phyloP scores from a whole-genome alignment of 1,284 basidiomycete genomes.

The Dichomitus squalens region DNA sequence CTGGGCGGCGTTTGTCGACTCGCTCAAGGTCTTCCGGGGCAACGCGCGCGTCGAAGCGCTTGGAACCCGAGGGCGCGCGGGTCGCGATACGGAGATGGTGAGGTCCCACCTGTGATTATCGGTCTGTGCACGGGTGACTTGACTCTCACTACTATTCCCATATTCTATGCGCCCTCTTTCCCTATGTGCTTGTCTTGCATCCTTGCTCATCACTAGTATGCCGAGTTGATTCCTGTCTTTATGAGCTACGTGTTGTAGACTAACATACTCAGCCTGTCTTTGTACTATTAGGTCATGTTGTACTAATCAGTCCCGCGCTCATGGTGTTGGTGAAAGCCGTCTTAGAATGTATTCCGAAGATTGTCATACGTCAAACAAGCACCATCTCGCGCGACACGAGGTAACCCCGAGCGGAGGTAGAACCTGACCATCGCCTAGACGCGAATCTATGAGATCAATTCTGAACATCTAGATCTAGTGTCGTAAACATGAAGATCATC shows the following conservation, averaged over 20 bases:
- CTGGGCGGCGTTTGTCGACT: slow-evolving; percentile 36
- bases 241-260: slow-evolving; percentile 5
- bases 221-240: slow-evolving; percentile 1
- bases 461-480: background rate
- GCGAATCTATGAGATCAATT: background rate
- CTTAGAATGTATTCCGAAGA: too few relatives aligned
- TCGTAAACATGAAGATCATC: background rate
- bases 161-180: background rate
- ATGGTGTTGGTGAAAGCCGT: background rate
- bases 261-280: background rate
- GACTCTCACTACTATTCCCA: background rate
- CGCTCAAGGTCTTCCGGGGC: slow-evolving; percentile 24
- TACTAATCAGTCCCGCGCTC: too few relatives aligned
- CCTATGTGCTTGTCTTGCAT: background rate
- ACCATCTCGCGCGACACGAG: background rate
- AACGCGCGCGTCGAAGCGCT: slow-evolving; percentile 20
- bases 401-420: too few relatives aligned
- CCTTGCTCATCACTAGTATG: background rate
- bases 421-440: background rate
- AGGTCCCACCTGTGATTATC: slow-evolving; percentile 26
- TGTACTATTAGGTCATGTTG: background rate
- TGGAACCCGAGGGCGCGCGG: slow-evolving; percentile 8
- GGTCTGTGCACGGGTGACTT: background rate
- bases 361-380: background rate
- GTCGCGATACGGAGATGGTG: slow-evolving; percentile 21